Base-by-base conservation (phyloP, 2,329 filamentous ascomycete genomes). In the Dactylonectria estremocensis region DNA sequence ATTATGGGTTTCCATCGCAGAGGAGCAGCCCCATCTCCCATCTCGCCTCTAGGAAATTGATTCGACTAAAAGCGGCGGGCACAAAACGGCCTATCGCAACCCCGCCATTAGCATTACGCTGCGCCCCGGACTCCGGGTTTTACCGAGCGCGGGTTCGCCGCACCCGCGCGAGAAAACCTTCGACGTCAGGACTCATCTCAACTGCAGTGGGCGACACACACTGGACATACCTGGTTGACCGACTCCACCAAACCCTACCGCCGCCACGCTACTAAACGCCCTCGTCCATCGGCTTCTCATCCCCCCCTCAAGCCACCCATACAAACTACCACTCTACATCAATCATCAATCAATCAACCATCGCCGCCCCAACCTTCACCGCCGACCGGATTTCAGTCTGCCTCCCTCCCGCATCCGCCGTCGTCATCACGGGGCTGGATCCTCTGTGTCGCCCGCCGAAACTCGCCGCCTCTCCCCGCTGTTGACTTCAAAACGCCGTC, bases 21-120 rank as follows among this genome's bases (percentile, higher is more conserved):
- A n/a, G n/a, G n/a, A n/a, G 4, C 24, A 28, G 24, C 24, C 24
- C 24, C 24, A 28, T 28, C 24, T 28, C n/a, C n/a, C n/a, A n/a
- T n/a, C n/a, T n/a, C n/a, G n/a, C n/a, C n/a, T n/a, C n/a, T n/a
- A n/a, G n/a, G n/a, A n/a, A 2, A 28, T 28, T 28, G 24, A 28
- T 28, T 28, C 20, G 18, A 16, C n/a, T 64, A 70, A 71, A 72
- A 74, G 69, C 72, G 59, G 69, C 64, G 55, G 55, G 33, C 28
- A 33, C 40, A 33, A 45, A 53, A 63, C 55, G 68, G 69, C 78
- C 78, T 78, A 81, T 81, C 67, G 75, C 57, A 72, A 75, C 77
- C 77, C 77, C 77, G 76, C 76, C 72, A 82, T 82, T 82, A 76
- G 66, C 66, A 66, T 54, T 61, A 48, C 61, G 52, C 54, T 37